phyloP scores from a whole-genome alignment of 306 rosid genomes.

The Pyrus pyrifolia region DNA sequence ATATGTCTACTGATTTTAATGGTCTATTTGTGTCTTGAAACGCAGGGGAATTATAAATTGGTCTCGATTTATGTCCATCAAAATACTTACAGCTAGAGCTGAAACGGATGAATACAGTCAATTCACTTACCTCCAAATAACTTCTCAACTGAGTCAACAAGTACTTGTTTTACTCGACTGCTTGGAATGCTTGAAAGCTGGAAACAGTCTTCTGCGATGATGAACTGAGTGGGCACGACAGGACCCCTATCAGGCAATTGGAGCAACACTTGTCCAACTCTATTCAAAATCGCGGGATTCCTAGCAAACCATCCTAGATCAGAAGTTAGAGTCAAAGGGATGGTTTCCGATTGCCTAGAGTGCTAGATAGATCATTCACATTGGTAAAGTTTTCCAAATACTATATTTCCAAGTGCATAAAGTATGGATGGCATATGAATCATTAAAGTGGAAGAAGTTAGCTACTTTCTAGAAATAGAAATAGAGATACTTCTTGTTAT shows the following conservation, averaged over 20 bases:
- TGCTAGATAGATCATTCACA: not conserved
- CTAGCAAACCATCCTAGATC: conserved; percentile 90
- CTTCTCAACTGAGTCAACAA: conserved; percentile 46
- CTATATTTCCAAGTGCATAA: not conserved
- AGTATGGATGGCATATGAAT: not conserved
- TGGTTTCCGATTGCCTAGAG: not conserved
- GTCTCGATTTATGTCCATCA: not conserved
- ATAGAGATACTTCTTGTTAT: not conserved
- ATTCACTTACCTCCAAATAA: conserved; percentile 61
- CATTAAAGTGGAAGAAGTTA: not conserved
- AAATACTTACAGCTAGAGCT: not conserved
- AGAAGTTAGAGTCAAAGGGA: conserved; percentile 28
- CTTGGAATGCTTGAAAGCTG: conserved; percentile 58
- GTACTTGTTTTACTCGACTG: conserved; percentile 27
- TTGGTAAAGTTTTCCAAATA: not conserved
- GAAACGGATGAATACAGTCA: not conserved
- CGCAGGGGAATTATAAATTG: not conserved
- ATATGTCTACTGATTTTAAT: not conserved
- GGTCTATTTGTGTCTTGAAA: not conserved
- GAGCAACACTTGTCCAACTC: conserved; percentile 58
- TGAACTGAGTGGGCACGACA: conserved; percentile 41
- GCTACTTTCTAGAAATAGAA: not conserved
- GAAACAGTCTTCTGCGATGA: conserved; percentile 84
- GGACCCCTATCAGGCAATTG: conserved; percentile 34
- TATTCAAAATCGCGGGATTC: conserved; percentile 55